These are phyloP conservation scores for Gossypium rotundifolium DNA, from an alignment of 345 rosid species.

Conservation along the genomic window DNA sequence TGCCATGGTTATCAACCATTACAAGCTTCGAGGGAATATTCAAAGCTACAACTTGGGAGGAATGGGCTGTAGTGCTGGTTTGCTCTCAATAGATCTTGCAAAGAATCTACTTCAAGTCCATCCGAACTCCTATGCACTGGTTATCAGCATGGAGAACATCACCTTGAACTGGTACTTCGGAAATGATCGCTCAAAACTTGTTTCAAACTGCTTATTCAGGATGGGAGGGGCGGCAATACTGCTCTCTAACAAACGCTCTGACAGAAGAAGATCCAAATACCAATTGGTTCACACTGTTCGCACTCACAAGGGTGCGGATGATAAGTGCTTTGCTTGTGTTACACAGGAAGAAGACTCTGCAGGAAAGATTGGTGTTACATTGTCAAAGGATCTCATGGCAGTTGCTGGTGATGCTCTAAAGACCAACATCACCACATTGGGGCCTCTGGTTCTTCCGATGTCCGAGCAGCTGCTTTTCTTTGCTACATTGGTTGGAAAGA, in stretches of 20 bases:
- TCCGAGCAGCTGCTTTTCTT: slow-evolving; percentile 47
- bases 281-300: slow-evolving; percentile 44
- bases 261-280: slow-evolving; percentile 35
- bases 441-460: slow-evolving; percentile 48
- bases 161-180: slow-evolving; percentile 55
- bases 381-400: slow-evolving; percentile 54
- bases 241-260: slow-evolving; percentile 38
- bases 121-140: slow-evolving; percentile 47
- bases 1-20: slow-evolving; percentile 46
- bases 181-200: slow-evolving; percentile 45
- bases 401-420: slow-evolving; percentile 61
- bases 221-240: slow-evolving; percentile 60
- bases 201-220: slow-evolving; percentile 52
- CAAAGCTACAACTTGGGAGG: slow-evolving; percentile 47
- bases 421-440: slow-evolving; percentile 63
- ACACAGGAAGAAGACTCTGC: slow-evolving; percentile 41
- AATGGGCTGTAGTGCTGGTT: slow-evolving; percentile 68
- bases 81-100: slow-evolving; percentile 50
- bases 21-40: slow-evolving; percentile 43
- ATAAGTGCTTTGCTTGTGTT: slow-evolving; percentile 40
- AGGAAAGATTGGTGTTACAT: slow-evolving; percentile 38
- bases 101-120: slow-evolving; percentile 41
- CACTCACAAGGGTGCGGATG: slow-evolving; percentile 53
- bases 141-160: slow-evolving; percentile 51
- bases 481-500: slow-evolving; percentile 36